Percentiles rank a stretch among this genome's conserved stretches.
Conservation (phyloP, 2,329 filamentous ascomycete genomes). For the Colletotrichum somersetense region DNA sequence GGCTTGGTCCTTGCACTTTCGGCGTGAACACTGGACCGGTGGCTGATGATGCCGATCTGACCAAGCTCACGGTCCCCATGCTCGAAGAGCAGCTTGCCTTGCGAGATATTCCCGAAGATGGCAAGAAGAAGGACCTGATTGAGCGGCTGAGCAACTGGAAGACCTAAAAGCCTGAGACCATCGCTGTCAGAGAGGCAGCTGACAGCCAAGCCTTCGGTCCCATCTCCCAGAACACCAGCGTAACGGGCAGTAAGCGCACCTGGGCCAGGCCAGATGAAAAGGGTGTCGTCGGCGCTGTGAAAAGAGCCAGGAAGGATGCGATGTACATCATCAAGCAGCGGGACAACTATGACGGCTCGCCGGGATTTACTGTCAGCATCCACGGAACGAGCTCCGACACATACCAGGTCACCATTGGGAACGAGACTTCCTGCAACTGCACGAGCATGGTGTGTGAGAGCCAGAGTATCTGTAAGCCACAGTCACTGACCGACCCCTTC, state of each 20-base stretch:
- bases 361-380: slow-evolving; percentile 8
- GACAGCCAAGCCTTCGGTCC: slow-evolving; percentile 15
- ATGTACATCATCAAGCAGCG: slow-evolving; percentile 34
- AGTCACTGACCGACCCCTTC: not conserved
- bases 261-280: slow-evolving; percentile 6
- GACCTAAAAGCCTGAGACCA: slow-evolving; percentile 12
- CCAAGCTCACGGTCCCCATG: slow-evolving; percentile 22
- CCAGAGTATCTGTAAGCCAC: not conserved
- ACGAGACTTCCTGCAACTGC: slow-evolving; percentile 22
- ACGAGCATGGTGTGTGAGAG: slow-evolving; percentile 17
- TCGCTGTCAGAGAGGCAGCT: slow-evolving; percentile 10
- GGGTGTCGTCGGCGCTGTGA: slow-evolving; percentile 6
- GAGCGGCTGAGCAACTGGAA: slow-evolving; percentile 28
- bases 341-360: not conserved
- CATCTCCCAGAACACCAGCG: not conserved
- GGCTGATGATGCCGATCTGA: slow-evolving; percentile 34
- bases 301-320: slow-evolving; percentile 22
- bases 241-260: slow-evolving; percentile 10
- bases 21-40: slow-evolving; percentile 36
- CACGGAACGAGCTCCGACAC: not conserved
- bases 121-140: slow-evolving; percentile 28
- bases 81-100: slow-evolving; percentile 39
- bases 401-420: slow-evolving; percentile 26
- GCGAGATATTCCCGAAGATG: slow-evolving; percentile 17
- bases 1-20: slow-evolving; percentile 27